Conservation (phyloP, 129 eudicot species). For the Cynara cardunculus region DNA sequence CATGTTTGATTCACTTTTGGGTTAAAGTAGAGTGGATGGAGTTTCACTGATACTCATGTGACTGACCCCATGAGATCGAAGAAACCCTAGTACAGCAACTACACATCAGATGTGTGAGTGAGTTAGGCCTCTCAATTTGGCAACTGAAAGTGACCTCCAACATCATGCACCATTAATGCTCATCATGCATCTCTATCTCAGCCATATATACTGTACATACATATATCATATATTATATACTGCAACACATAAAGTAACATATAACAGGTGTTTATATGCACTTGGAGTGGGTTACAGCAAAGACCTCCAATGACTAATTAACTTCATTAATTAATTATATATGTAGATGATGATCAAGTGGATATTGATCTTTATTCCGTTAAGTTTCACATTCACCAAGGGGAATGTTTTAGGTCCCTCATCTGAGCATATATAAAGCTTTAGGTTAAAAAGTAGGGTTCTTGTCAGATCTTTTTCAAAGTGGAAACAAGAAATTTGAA, state of each 20-base stretch:
- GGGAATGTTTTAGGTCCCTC: slow-evolving; percentile 74
- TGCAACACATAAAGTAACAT: not conserved
- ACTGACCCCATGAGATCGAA: slow-evolving; percentile 22
- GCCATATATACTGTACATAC: slow-evolving; percentile 22
- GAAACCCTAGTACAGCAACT: slow-evolving; percentile 33
- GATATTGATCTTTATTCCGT: slow-evolving; percentile 31
- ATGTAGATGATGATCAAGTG: slow-evolving; percentile 22
- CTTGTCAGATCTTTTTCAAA: slow-evolving; percentile 64
- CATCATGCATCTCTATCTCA: slow-evolving; percentile 35
- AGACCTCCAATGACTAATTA: slow-evolving; percentile 21
- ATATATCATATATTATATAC: not conserved
- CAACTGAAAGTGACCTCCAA: slow-evolving; percentile 42
- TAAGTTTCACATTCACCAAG: slow-evolving; percentile 53
- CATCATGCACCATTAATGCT: slow-evolving; percentile 35
- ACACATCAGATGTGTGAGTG: slow-evolving; percentile 15
- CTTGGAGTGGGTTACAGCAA: slow-evolving; percentile 60
- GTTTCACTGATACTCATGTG: slow-evolving; percentile 37
- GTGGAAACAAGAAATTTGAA: slow-evolving; percentile 27
- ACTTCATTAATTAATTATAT: not conserved
- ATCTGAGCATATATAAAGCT: slow-evolving; percentile 14
- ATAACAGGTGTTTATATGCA: slow-evolving; percentile 12
- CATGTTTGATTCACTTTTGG: not conserved
- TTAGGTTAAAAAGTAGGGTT: slow-evolving; percentile 40
- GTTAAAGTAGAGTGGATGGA: slow-evolving; percentile 4
- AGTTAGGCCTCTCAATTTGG: slow-evolving; percentile 40